Conservation (phyloP, 257 asterid species). For the Gardenia jasminoides region DNA sequence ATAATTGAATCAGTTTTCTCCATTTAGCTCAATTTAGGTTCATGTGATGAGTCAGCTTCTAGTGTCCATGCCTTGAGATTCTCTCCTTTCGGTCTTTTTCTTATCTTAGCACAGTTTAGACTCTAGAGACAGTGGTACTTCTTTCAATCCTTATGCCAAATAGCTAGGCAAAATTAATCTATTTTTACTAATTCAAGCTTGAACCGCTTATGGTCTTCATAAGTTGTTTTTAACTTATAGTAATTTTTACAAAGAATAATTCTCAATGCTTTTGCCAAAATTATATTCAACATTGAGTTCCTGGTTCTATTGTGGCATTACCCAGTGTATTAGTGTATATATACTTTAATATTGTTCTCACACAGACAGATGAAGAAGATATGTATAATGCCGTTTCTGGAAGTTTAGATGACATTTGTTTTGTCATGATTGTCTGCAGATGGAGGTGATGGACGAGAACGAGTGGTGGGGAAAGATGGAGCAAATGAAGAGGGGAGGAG, state of each 20-base stretch:
- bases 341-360: background rate
- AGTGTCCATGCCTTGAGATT: background rate
- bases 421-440: conserved; percentile 39
- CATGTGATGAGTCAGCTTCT: background rate
- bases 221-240: too few species aligned
- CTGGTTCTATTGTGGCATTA: background rate
- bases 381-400: background rate
- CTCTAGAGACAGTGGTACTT: too few species aligned
- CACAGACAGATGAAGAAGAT: background rate
- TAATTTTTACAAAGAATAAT: background rate
- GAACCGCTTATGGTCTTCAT: too few species aligned
- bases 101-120: background rate
- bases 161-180: background rate
- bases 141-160: background rate
- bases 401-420: conserved; percentile 3
- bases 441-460: conserved; percentile 73
- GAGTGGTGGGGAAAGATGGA: conserved; percentile 92
- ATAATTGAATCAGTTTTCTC: background rate
- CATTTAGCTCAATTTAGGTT: background rate
- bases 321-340: background rate
- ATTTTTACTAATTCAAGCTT: background rate
- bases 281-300: background rate
- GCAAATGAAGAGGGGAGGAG: conserved; percentile 73
- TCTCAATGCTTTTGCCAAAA: background rate
- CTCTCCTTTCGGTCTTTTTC: background rate